Evolutionary conservation across 441 rosid genomes (phyloP).

Genomic region (Kokia cookei): DNA sequence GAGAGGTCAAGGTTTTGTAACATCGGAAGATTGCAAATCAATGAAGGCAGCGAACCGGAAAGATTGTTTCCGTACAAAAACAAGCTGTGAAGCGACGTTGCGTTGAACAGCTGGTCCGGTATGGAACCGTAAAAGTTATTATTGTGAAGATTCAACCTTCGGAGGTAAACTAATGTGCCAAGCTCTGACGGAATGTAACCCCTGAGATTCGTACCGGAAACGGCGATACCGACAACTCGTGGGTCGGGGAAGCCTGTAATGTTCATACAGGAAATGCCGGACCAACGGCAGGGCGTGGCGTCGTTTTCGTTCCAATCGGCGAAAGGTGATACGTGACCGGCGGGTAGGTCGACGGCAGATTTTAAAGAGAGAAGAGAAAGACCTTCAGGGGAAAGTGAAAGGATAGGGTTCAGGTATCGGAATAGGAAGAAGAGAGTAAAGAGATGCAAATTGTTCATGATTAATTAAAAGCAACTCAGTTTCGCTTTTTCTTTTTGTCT

Average conservation of each 20-base stretch:
- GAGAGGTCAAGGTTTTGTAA: conserved; percentile 84
- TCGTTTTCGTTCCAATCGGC: conserved; percentile 82
- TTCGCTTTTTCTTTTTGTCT: neutral
- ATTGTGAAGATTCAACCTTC: conserved; percentile 72
- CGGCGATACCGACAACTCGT: conserved; percentile 71
- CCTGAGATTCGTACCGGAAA: conserved; percentile 53
- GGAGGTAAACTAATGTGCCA: conserved; percentile 62
- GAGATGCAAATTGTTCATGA: conserved; percentile 16
- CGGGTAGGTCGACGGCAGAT: conserved; percentile 61
- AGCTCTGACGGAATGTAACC: conserved; percentile 93
- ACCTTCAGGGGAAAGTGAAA: conserved; percentile 78
- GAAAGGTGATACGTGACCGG: conserved; percentile 29
- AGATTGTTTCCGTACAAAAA: conserved; percentile 77
- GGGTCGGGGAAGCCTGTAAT: conserved; percentile 39
- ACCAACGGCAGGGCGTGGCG: conserved; percentile 72
- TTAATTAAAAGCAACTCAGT: neutral
- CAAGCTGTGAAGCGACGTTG: conserved; percentile 76
- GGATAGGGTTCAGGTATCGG: neutral
- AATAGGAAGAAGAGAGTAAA: conserved; percentile 5
- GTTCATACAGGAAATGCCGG: conserved; percentile 81
- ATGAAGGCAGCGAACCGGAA: conserved; percentile 66
- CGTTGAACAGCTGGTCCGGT: conserved; percentile 73
- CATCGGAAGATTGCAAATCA: conserved; percentile 63
- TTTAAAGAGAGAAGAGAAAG: conserved; percentile 79
- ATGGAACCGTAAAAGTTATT: conserved; percentile 66